Evolutionary conservation across 495 filamentous ascomycete species (phyloP).

Genomic region (Polyplosphaeria fusca): DNA sequence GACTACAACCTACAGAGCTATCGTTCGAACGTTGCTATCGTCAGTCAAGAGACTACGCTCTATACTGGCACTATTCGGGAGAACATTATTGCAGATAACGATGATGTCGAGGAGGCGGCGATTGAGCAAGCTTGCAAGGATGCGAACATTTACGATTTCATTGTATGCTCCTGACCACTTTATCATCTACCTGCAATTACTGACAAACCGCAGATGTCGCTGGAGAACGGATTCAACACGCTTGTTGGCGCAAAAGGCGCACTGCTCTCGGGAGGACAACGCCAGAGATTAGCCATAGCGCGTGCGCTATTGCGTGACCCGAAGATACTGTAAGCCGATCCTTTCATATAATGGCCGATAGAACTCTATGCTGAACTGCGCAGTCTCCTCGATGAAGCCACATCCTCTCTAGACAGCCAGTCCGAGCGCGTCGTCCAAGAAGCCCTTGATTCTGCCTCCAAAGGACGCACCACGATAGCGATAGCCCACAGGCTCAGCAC

Average conservation of each 20-base stretch:
- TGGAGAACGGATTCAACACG: conserved; percentile 42
- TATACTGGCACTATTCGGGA: conserved; percentile 84
- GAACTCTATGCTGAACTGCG: conserved; percentile 66
- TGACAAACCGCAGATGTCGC: conserved; percentile 4
- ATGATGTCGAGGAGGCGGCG: conserved; percentile 63
- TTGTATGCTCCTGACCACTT: conserved; percentile 43
- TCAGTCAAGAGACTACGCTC: conserved; percentile 81
- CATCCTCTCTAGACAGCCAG: conserved; percentile 81
- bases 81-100: conserved; percentile 63
- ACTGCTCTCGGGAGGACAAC: conserved; percentile 43
- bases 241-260: conserved; percentile 42
- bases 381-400: conserved; percentile 79
- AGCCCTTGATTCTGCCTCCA: conserved; percentile 32
- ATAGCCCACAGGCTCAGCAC: conserved; percentile 87
- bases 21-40: conserved; percentile 70
- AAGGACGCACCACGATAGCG: conserved; percentile 67
- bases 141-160: conserved; percentile 91
- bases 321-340: conserved; percentile 54
- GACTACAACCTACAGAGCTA: conserved; percentile 47
- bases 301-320: conserved; percentile 64
- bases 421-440: conserved; percentile 76
- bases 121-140: conserved; percentile 76
- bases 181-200: not conserved
- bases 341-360: conserved; percentile 61
- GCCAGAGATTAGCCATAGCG: conserved; percentile 45